phyloP scores from a whole-genome alignment of 768 basidiomycete genomes.

The Lyophyllum decastes region DNA sequence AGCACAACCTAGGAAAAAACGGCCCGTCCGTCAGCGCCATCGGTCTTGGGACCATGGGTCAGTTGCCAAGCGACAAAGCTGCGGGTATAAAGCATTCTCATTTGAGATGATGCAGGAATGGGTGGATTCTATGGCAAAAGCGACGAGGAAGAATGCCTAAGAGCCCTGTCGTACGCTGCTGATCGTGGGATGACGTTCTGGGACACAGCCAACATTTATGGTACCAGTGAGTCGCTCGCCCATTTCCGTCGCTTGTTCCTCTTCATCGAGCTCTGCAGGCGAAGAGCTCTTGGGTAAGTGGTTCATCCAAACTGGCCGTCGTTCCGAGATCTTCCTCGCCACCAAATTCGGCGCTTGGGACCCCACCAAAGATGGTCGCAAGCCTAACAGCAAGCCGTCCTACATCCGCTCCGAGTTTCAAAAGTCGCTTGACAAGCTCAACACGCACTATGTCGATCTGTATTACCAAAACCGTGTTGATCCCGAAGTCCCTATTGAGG shows the following conservation, averaged over 20 bases:
- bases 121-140: constrained; percentile 23
- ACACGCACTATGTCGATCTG: constrained; percentile 10
- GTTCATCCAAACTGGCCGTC: not conserved
- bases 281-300: not conserved
- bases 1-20: constrained; percentile 22
- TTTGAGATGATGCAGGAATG: constrained; percentile 12
- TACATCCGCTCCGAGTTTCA: constrained; percentile 9
- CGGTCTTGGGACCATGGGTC: constrained; percentile 26
- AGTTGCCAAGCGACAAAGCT: not conserved
- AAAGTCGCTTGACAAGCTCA: not conserved
- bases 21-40: constrained; percentile 25
- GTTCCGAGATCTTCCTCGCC: constrained; percentile 1
- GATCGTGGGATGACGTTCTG: constrained; percentile 36
- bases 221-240: constrained; percentile 27
- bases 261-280: not conserved
- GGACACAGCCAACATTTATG: constrained; percentile 50
- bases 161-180: constrained; percentile 22
- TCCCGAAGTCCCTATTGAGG: constrained; percentile 46
- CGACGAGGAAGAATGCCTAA: constrained; percentile 18
- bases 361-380: not conserved
- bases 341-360: not conserved
- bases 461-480: constrained; percentile 36
- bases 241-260: too few relatives aligned
- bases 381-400: not conserved
- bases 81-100: not conserved